These are phyloP conservation scores for Nitzschia palea DNA, from an alignment of 108 stramenopile species.

Conservation along the genomic window DNA sequence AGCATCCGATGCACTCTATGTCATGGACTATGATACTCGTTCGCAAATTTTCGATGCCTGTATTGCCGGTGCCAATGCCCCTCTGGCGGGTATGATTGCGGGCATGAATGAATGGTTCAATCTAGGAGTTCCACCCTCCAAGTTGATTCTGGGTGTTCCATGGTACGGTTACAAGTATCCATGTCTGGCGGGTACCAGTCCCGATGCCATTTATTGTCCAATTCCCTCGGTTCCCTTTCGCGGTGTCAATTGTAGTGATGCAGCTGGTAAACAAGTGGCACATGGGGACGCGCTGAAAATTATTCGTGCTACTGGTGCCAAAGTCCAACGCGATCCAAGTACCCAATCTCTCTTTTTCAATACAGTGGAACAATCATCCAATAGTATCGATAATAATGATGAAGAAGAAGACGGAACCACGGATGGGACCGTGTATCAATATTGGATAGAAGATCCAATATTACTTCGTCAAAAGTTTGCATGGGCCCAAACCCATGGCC, in stretches of 20 bases:
- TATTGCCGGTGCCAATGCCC: conserved; percentile 54
- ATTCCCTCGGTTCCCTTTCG: conserved; percentile 49
- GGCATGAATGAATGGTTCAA: conserved; percentile 37
- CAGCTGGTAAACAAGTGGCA: conserved; percentile 40
- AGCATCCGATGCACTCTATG: conserved; percentile 44
- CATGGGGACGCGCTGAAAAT: neutral
- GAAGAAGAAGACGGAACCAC: conserved; percentile 45
- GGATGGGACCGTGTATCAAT: conserved; percentile 18
- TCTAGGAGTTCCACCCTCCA: conserved; percentile 26
- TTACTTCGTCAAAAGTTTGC: conserved; percentile 22
- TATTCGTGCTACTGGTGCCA: conserved; percentile 5
- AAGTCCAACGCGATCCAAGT: conserved; percentile 20
- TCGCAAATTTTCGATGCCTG: conserved; percentile 45
- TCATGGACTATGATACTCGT: conserved; percentile 63
- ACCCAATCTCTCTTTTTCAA: conserved; percentile 34
- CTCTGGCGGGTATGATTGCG: conserved; percentile 27
- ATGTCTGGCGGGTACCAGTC: conserved; percentile 29
- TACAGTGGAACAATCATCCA: conserved; percentile 6
- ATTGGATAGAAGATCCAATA: conserved; percentile 44
- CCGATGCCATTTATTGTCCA: conserved; percentile 30
- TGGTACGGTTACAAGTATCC: conserved; percentile 61
- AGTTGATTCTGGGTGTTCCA: conserved; percentile 52
- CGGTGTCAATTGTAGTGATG: conserved; percentile 55
- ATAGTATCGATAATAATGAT: conserved; percentile 19
- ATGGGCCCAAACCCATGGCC: conserved; percentile 5